Conservation (phyloP, 345 rosid genomes). For the Syzygium aqueum region DNA sequence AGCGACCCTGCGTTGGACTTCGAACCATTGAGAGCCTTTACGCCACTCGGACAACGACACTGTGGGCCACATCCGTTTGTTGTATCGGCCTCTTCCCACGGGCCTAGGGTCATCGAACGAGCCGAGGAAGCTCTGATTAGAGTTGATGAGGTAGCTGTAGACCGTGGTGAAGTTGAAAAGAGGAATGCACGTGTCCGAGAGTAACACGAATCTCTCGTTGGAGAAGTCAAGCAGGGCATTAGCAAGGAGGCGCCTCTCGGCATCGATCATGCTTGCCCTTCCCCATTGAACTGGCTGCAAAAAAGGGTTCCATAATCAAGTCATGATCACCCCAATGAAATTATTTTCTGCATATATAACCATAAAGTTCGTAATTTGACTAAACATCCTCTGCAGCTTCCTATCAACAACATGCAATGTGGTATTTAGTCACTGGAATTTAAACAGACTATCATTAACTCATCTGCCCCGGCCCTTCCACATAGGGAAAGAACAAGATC, state of each 20-base stretch:
- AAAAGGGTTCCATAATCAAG: not conserved
- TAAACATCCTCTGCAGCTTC: not conserved
- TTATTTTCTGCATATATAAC: not conserved
- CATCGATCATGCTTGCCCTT: conserved; percentile 68
- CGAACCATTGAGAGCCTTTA: conserved; percentile 92
- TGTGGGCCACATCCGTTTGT: conserved; percentile 39
- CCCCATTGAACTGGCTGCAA: conserved; percentile 77
- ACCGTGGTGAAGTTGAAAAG: conserved; percentile 62
- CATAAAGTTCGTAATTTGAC: not conserved
- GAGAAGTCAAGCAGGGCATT: conserved; percentile 60
- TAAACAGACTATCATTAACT: not conserved
- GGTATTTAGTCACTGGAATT: not conserved
- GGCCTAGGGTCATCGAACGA: conserved; percentile 41
- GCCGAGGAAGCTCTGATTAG: conserved; percentile 41
- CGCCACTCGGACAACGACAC: conserved; percentile 51
- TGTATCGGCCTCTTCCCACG: conserved; percentile 69
- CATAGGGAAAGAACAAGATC: not conserved
- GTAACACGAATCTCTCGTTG: conserved; percentile 65
- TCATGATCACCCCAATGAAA: not conserved
- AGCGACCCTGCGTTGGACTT: conserved; percentile 53
- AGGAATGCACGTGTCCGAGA: conserved; percentile 85
- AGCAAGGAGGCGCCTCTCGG: conserved; percentile 72
- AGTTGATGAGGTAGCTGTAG: conserved; percentile 48
- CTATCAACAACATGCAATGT: not conserved
- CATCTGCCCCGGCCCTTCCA: not conserved